Conservation (phyloP, 176 grass and related monocot species). For the Oryza rufipogon region DNA sequence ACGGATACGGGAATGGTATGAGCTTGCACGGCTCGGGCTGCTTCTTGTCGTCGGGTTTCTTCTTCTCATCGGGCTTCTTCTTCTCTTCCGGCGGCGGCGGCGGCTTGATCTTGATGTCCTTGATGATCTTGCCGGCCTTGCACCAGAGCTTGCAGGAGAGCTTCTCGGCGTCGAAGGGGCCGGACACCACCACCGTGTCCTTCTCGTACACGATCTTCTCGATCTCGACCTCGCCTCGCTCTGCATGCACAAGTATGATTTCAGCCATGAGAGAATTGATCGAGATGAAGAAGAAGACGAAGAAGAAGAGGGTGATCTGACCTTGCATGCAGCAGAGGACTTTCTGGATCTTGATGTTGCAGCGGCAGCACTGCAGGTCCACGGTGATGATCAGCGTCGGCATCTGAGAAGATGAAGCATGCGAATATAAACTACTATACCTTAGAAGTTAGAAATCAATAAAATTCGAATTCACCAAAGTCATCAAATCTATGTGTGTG, state of each 20-base stretch:
- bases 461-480: no score
- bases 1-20: neutral
- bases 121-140: conserved; percentile 61
- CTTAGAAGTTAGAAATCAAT: no score
- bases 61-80: neutral
- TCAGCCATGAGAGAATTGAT: no score
- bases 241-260: no score
- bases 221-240: conserved; percentile 49
- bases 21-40: neutral
- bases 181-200: conserved; percentile 56
- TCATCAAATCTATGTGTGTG: no score
- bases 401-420: conserved; percentile 12
- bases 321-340: conserved; percentile 62
- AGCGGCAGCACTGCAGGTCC: conserved; percentile 58
- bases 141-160: conserved; percentile 60
- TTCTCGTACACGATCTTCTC: conserved; percentile 68
- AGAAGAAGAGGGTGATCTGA: conserved; percentile 22
- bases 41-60: no score
- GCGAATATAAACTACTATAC: neutral
- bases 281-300: no score
- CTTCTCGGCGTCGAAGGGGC: conserved; percentile 63
- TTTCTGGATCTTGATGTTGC: conserved; percentile 61
- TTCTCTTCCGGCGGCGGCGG: neutral
- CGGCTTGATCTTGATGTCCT: conserved; percentile 45
- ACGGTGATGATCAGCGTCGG: conserved; percentile 66